A percentile compares a stretch with the other conserved stretches of the same genome.
Evolutionary conservation across 768 basidiomycete genomes (phyloP).

Genomic region (Pulveroboletus sp.): DNA sequence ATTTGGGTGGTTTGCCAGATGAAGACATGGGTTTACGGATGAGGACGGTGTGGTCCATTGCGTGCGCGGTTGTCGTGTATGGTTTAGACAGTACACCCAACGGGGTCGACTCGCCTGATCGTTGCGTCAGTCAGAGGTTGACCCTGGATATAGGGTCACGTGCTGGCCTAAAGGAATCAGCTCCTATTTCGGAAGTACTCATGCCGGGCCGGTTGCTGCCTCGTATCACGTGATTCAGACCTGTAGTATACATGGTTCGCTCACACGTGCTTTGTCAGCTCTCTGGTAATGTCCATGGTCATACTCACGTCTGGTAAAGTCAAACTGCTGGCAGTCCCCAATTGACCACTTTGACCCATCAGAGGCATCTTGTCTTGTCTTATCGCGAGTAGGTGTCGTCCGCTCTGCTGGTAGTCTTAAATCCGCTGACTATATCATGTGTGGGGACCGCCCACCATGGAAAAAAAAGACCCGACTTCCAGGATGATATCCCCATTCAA

Average conservation of each 20-base stretch:
- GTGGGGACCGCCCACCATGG: constrained; percentile 2
- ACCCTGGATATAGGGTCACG: too few relatives aligned
- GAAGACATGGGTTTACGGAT: constrained; percentile 3
- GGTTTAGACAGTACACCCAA: too few relatives aligned
- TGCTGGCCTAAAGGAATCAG: too few relatives aligned
- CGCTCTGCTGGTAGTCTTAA: neutral
- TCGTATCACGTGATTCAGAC: constrained; percentile 3
- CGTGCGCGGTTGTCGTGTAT: too few relatives aligned
- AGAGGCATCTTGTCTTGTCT: neutral
- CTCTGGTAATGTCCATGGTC: too few relatives aligned
- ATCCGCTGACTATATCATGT: neutral
- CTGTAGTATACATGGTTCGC: too few relatives aligned
- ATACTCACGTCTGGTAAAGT: neutral
- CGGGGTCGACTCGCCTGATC: too few relatives aligned
- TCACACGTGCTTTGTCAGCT: too few relatives aligned
- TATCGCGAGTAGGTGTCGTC: constrained; percentile 9
- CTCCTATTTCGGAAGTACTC: too few relatives aligned
- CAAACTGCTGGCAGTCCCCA: neutral
- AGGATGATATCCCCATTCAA: constrained; percentile 38
- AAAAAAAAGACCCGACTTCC: neutral
- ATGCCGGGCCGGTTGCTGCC: too few relatives aligned
- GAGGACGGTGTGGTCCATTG: neutral
- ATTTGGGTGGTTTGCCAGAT: constrained; percentile 9
- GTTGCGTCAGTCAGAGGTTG: too few relatives aligned
- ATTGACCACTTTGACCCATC: neutral